Conservation (phyloP, 2,329 filamentous ascomycete genomes). For the Hortaea werneckii region DNA sequence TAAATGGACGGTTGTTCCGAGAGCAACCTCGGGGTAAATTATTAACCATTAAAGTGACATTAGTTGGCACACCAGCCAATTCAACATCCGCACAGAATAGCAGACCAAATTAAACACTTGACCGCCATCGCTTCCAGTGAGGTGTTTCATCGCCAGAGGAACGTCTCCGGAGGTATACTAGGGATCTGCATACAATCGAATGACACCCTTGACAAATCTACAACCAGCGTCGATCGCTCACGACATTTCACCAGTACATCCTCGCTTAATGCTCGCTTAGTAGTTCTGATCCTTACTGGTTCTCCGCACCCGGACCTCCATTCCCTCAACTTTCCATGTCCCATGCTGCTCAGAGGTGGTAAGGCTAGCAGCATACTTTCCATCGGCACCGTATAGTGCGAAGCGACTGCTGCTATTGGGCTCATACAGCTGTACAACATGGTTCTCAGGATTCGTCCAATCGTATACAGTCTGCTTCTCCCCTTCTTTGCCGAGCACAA, state of each 20-base stretch:
- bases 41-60: too few relatives aligned
- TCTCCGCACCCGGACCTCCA: slow-evolving; percentile 4
- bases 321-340: slow-evolving; percentile 22
- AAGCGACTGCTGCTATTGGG: slow-evolving; percentile 26
- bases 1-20: too few relatives aligned
- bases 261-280: not conserved
- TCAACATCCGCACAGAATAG: too few relatives aligned
- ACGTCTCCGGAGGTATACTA: not conserved
- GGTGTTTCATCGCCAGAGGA: too few relatives aligned
- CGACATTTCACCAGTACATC: not conserved
- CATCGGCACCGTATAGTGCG: slow-evolving; percentile 26
- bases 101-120: too few relatives aligned
- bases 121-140: too few relatives aligned
- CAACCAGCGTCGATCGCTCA: too few relatives aligned
- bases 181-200: not conserved
- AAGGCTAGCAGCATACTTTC: slow-evolving; percentile 22
- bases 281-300: slow-evolving; percentile 6
- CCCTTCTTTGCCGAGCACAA: slow-evolving; percentile 31
- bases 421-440: slow-evolving; percentile 30
- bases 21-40: too few relatives aligned
- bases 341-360: slow-evolving; percentile 21
- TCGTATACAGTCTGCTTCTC: slow-evolving; percentile 28
- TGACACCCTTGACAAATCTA: too few relatives aligned
- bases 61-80: too few relatives aligned
- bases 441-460: slow-evolving; percentile 26